phyloP scores from a whole-genome alignment of 148 eudicot genomes.

The Dysphania ambrosioides region DNA sequence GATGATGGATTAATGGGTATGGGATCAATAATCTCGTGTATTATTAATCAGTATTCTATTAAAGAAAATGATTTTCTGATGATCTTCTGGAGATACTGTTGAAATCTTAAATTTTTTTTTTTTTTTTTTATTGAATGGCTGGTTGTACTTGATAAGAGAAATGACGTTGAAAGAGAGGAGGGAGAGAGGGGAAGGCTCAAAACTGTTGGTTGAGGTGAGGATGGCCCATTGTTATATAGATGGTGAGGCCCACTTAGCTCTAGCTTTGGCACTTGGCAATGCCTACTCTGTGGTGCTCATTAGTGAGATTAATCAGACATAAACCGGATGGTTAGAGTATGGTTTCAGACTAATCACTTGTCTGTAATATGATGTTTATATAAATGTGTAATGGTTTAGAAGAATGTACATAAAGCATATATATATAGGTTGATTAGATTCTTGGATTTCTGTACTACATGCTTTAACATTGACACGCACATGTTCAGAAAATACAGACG shows the following conservation, averaged over 20 bases:
- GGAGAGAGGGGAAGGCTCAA: background rate
- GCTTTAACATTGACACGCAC: background rate
- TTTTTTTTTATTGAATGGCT: background rate
- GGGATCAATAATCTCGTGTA: no score
- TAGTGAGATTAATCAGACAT: background rate
- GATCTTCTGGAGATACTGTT: no score
- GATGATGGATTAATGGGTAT: no score
- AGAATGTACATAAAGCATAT: background rate
- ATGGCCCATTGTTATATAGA: conserved; percentile 23
- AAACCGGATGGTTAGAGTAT: background rate
- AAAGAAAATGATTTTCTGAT: no score
- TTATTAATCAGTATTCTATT: no score
- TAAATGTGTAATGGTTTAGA: background rate
- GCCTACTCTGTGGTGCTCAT: conserved; percentile 11
- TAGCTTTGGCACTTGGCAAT: no score
- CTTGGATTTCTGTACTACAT: background rate
- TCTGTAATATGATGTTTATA: background rate
- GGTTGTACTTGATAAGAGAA: conserved; percentile 15
- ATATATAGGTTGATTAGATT: background rate
- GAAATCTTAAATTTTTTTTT: no score
- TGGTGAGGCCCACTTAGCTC: conserved; percentile 15
- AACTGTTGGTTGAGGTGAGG: conserved; percentile 25
- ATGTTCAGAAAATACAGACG: background rate
- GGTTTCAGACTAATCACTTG: conserved; percentile 15
- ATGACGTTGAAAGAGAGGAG: conserved; percentile 15